These are phyloP conservation scores for Vigna reflexopilosa DNA, from an alignment of 306 rosid species.

Conservation along the genomic window DNA sequence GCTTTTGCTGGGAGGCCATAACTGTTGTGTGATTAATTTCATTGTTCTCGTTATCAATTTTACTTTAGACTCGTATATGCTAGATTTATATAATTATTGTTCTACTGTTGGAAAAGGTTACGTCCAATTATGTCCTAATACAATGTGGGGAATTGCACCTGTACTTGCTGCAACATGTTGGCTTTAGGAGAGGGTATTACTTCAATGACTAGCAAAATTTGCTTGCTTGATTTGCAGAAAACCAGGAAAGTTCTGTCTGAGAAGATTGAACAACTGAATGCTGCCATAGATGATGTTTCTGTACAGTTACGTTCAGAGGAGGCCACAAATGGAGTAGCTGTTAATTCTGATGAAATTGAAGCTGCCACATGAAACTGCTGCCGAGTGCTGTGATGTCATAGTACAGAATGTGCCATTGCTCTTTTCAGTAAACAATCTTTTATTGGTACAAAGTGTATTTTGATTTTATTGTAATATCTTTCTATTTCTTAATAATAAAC, in stretches of 20 bases:
- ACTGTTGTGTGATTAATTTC: constrained; percentile 3
- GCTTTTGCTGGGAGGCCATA: constrained; percentile 30
- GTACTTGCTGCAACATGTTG: constrained; percentile 30
- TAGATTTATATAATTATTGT: constrained; percentile 28
- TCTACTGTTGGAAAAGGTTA: constrained; percentile 30
- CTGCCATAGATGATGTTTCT: constrained; percentile 95
- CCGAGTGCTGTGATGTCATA: constrained; percentile 37
- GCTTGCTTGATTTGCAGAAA: constrained; percentile 62
- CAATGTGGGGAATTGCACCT: constrained; percentile 19
- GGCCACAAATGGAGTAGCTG: constrained; percentile 69
- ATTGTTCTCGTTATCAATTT: neutral
- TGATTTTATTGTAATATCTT: constrained; percentile 48
- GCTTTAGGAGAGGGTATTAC: neutral
- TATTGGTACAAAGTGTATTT: constrained; percentile 51
- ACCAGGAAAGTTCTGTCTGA: constrained; percentile 78
- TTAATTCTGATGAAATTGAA: constrained; percentile 77
- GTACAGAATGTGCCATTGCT: constrained; percentile 26
- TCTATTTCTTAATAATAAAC: constrained; percentile 44
- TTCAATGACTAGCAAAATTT: constrained; percentile 31
- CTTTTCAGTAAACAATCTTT: constrained; percentile 2
- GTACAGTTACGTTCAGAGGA: constrained; percentile 73
- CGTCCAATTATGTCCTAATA: constrained; percentile 18
- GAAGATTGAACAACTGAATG: constrained; percentile 87
- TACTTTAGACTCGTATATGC: constrained; percentile 9
- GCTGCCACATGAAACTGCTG: constrained; percentile 64